Percentiles rank a stretch among this genome's conserved stretches.
phyloP scores from a whole-genome alignment of 768 basidiomycete species.

The Cyclocybe cylindracea region DNA sequence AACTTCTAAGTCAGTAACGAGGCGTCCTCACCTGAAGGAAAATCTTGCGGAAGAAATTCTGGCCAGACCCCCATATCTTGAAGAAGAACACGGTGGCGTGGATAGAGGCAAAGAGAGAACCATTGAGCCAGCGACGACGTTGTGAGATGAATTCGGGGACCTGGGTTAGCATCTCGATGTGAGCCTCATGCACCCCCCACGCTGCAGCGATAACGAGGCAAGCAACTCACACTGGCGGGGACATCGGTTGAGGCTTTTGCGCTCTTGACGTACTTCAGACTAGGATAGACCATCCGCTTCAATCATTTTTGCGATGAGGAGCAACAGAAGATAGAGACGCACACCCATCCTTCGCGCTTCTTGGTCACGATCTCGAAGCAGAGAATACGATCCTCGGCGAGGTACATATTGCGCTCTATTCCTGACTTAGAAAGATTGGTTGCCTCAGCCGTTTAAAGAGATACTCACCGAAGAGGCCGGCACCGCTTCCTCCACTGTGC shows the following conservation, averaged over 20 bases:
- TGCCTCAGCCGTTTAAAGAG: background rate
- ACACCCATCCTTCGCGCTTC: conserved; percentile 82
- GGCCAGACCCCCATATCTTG: conserved; percentile 90
- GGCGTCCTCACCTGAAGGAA: conserved; percentile 54
- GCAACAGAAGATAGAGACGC: conserved; percentile 32
- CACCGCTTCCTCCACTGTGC: conserved; percentile 62
- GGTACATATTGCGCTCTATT: conserved; percentile 83
- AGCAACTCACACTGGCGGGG: conserved; percentile 63
- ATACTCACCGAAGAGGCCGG: conserved; percentile 66
- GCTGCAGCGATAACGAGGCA: conserved; percentile 1
- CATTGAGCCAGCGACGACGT: conserved; percentile 86
- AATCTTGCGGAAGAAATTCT: conserved; percentile 83
- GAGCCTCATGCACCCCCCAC: background rate
- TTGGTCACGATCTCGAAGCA: conserved; percentile 95
- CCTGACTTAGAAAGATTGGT: no score
- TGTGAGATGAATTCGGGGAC: conserved; percentile 95
- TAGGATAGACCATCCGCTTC: conserved; percentile 23
- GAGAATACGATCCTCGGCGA: conserved; percentile 87
- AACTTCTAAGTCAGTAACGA: background rate
- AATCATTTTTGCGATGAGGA: conserved; percentile 5
- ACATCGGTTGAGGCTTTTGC: conserved; percentile 98
- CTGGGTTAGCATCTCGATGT: conserved; percentile 26
- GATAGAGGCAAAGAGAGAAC: conserved; percentile 90
- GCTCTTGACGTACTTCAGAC: conserved; percentile 87
- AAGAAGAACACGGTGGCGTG: conserved; percentile 90